Percentiles rank a stretch among this genome's conserved stretches.
Evolutionary conservation across 352 stramenopile genomes (phyloP).

Genomic region (Elongisporangium anandrum): DNA sequence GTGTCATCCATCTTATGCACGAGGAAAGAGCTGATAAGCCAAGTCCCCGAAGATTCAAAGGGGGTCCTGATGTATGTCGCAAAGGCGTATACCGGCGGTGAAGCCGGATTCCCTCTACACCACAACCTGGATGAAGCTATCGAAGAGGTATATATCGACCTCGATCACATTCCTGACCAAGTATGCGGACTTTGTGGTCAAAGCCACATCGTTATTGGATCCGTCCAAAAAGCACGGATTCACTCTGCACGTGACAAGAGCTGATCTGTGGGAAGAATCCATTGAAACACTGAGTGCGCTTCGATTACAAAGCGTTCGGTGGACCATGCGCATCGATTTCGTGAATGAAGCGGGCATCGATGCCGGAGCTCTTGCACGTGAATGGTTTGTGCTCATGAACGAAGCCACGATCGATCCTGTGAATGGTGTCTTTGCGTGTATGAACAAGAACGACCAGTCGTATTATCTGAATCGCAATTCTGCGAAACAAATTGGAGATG

Average conservation of each 20-base stretch:
- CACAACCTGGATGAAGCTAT: no score
- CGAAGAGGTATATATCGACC: no score
- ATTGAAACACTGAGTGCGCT: slow-evolving; percentile 39
- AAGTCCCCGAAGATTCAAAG: no score
- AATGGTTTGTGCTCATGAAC: slow-evolving; percentile 65
- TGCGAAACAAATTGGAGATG: slow-evolving; percentile 40
- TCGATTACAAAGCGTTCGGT: slow-evolving; percentile 16
- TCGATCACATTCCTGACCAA: no score
- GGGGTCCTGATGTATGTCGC: no score
- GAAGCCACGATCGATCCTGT: slow-evolving; percentile 20
- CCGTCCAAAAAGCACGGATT: neutral
- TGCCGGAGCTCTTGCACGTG: slow-evolving; percentile 54
- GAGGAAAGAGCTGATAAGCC: no score
- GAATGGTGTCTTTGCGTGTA: slow-evolving; percentile 19
- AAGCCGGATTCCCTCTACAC: no score
- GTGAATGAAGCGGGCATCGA: slow-evolving; percentile 52
- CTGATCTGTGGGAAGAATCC: slow-evolving; percentile 45
- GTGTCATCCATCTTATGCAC: no score
- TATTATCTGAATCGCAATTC: slow-evolving; percentile 37
- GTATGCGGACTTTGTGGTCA: no score
- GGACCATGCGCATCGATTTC: slow-evolving; percentile 47
- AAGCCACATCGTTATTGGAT: no score
- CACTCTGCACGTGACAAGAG: slow-evolving; percentile 18
- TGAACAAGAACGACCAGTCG: slow-evolving; percentile 29
- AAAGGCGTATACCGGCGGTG: no score